phyloP scores from a whole-genome alignment of 2,329 filamentous ascomycete species.

The Trichocomaceae sp. region DNA sequence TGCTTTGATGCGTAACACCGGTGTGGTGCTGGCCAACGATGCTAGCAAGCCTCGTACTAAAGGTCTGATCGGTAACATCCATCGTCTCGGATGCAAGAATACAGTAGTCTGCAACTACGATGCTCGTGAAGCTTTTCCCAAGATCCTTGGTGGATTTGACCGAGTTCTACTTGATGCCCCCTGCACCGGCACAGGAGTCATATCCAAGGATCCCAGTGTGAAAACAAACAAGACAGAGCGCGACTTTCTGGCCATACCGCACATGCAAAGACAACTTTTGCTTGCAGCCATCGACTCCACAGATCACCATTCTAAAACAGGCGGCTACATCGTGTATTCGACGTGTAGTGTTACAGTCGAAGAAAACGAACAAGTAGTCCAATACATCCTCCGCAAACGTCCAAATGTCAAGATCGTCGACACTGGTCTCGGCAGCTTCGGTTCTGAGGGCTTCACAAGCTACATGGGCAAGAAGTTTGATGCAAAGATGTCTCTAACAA shows the following conservation, averaged over 20 bases:
- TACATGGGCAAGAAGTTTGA: conserved; percentile 92
- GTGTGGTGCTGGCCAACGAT: conserved; percentile 93
- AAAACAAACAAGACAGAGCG: conserved; percentile 98
- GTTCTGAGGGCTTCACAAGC: conserved; percentile 83
- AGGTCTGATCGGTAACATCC: conserved; percentile 96
- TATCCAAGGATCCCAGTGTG: conserved; percentile 90
- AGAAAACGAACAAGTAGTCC: conserved; percentile 88
- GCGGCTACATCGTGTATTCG: conserved; percentile 92
- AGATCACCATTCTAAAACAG: conserved; percentile 83
- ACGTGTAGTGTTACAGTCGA: conserved; percentile 93
- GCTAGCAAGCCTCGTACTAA: conserved; percentile 87
- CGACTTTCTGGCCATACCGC: conserved; percentile 88
- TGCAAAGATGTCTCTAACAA: conserved; percentile 70
- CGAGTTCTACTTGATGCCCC: conserved; percentile 89
- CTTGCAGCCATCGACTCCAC: conserved; percentile 91
- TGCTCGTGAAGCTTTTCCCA: conserved; percentile 78
- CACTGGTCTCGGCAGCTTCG: conserved; percentile 75
- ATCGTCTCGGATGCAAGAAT: conserved; percentile 88
- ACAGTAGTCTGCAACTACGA: conserved; percentile 94
- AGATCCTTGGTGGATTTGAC: conserved; percentile 92
- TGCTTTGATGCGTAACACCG: conserved; percentile 97
- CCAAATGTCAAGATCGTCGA: conserved; percentile 93
- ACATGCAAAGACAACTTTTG: conserved; percentile 89
- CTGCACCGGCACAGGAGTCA: conserved; percentile 94
- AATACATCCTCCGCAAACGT: conserved; percentile 84